phyloP scores from a whole-genome alignment of 139 green algal genomes.

The Mesostigma viride region DNA sequence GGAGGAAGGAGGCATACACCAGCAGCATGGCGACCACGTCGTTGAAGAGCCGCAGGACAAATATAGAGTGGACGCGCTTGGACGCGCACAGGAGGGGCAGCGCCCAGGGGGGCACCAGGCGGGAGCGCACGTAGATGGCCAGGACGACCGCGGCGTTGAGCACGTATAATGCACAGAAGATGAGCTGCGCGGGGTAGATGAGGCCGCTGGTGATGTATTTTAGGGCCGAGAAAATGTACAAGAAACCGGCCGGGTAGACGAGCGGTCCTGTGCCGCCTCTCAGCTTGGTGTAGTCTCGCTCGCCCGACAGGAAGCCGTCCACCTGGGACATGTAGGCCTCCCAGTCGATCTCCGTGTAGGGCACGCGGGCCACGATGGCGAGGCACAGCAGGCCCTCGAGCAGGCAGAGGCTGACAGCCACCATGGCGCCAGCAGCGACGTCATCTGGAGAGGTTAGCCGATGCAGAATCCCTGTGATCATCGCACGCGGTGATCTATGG shows the following conservation, averaged over 20 bases:
- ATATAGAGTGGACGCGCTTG: constrained; percentile 75
- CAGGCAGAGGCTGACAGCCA: constrained; percentile 6
- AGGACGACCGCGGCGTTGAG: constrained; percentile 46
- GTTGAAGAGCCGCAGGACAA: constrained; percentile 76
- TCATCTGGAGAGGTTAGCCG: too few species aligned
- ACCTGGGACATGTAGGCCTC: constrained; percentile 48
- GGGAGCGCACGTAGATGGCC: constrained; percentile 41
- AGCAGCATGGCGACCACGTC: constrained; percentile 63
- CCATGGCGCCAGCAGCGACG: not conserved
- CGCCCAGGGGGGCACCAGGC: constrained; percentile 52
- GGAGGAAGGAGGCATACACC: constrained; percentile 36
- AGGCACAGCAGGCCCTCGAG: constrained; percentile 15
- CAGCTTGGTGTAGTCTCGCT: constrained; percentile 64
- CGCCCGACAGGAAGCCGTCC: constrained; percentile 30
- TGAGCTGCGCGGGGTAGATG: constrained; percentile 35
- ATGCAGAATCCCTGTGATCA: too few species aligned
- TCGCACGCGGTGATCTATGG: too few species aligned
- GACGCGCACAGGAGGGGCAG: constrained; percentile 58
- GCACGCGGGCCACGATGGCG: constrained; percentile 16
- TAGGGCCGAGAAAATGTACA: constrained; percentile 61
- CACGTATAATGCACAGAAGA: constrained; percentile 61
- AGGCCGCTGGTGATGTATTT: constrained; percentile 39
- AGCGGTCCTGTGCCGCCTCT: constrained; percentile 62
- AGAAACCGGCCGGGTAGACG: constrained; percentile 74
- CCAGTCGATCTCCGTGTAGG: constrained; percentile 45